phyloP scores from a whole-genome alignment of 148 eudicot species.

The Cornus florida region DNA sequence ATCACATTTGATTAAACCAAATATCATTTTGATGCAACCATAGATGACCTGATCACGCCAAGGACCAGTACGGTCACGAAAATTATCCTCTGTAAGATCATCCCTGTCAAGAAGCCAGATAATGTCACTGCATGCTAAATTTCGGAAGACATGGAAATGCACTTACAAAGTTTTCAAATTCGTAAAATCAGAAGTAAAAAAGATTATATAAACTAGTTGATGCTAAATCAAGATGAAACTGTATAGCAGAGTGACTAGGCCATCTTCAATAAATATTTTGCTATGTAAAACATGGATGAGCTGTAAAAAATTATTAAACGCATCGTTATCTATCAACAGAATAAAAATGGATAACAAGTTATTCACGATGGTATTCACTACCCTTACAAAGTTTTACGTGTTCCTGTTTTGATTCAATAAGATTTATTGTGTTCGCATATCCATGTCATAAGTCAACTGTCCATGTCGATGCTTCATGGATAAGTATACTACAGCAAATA shows the following conservation, averaged over 20 bases:
- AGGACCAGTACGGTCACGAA: constrained; percentile 58
- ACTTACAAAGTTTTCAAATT: background rate
- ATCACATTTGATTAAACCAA: background rate
- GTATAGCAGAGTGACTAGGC: too few relatives aligned
- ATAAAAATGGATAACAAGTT: constrained; percentile 1
- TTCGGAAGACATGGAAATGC: background rate
- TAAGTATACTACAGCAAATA: too few relatives aligned
- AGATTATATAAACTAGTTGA: too few relatives aligned
- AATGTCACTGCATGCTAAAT: background rate
- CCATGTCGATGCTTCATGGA: too few relatives aligned
- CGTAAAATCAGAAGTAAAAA: too few relatives aligned
- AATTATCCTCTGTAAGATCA: constrained; percentile 55
- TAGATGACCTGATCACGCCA: constrained; percentile 84
- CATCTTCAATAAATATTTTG: too few relatives aligned
- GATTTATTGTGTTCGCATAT: too few relatives aligned
- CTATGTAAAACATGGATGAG: too few relatives aligned
- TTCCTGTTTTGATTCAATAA: too few relatives aligned
- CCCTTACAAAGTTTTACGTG: background rate
- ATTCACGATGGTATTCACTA: background rate
- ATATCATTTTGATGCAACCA: constrained; percentile 3
- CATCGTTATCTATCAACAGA: background rate
- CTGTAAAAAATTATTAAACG: background rate
- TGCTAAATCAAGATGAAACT: too few relatives aligned
- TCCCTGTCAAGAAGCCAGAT: constrained; percentile 50
- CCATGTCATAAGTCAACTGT: too few relatives aligned